Evolutionary conservation across 805 yeast species (phyloP), one percentile per base, ranked within the genome.

Genomic region (Candida bentonensis): DNA sequence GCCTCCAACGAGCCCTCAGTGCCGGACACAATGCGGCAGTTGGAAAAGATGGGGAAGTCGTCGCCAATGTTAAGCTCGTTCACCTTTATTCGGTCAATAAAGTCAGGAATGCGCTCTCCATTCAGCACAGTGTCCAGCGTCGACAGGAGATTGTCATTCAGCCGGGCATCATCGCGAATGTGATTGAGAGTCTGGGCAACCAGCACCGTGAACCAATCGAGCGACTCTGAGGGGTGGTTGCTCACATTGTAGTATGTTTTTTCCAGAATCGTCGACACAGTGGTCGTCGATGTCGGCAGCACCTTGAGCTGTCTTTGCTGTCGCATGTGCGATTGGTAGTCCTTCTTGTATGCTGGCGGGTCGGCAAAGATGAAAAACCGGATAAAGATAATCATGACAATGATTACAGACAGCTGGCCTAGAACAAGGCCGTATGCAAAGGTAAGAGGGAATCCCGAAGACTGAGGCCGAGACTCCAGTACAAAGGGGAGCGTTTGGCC

Each of bases 171-270:
- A n/a, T 79, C 73, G 46, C 98, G 73, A 49, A 87, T 72, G 50
- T 88, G 95, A 25, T 84, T 76, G 22, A 92, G 78, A 4, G 87
- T 79, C 59, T 92, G 96, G 0, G 96, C 98, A 17, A 92, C 73
- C 28, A 92, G 67, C 1, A 92, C 96, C 51, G 89, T 92, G 61
- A 92, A 86, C 98, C 98, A 92, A 60, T 92, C 98, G 48, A 92
- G 65, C 0, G 96, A 82, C 64, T 92, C 98, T 0, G 96, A 74
- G 15, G 78, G 70, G 59, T 92, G 98, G 22, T 77, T 78, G 40
- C 79, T 78, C 1, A 92, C 96, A 56, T 92, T 83, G 61, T 92
- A 92, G 57, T 86, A 86, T 0, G 96, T 87, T 54, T 87, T 88
- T 50, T 89, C 96, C 33, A 92, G 65, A 20, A 92, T 84, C 0